Evolutionary conservation across 192 early-diverging fungal genomes (phyloP), one percentile per base, ranked within the genome.

Genomic region (Umbelopsis sp.): DNA sequence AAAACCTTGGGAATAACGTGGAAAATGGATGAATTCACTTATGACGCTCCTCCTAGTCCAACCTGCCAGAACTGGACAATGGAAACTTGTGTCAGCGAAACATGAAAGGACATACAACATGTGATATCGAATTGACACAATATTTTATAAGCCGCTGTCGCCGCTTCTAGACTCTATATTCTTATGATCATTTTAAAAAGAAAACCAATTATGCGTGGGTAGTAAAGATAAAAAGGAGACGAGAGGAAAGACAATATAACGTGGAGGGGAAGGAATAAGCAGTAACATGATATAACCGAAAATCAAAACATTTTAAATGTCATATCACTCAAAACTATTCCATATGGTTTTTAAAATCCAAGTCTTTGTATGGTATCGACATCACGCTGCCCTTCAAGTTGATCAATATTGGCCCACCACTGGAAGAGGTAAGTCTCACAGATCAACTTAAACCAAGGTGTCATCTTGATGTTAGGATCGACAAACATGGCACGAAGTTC

Each of bases 401-500:
- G 71, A 75, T 94, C 93, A 53, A 99, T 84, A 34, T 90, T 84
- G 70, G 89, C 90, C 97, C 97, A 99, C 97, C 97, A 99, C 71
- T 90, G 88, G 86, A 95, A 99, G 75, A 99, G 78, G 76, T 97
- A 99, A 72, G 89, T 90, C 24, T 93, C 86, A 65, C 91, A 94
- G 72, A 99, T 99, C 45, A 99, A 79, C 70, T 88, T 87, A 77
- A 99, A 99, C 97, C 97, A 99, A 53, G 97, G 97, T 2, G 97
- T 99, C 65, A 98, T 80, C 68, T 88, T 83, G 31, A 91, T 84
- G 47, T 81, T 80, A 5, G 91, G 88, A 41, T 81, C 74, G 10
- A 65, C 83, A 74, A 97, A 94, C 65, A 95, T 84, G 34, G 86
- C 74, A 71, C 87, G 82, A 68, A 99, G 82, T 77, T 97, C 95